Conservation (phyloP, 495 filamentous ascomycete genomes). For the Hypomontagnella submonticulosa region DNA sequence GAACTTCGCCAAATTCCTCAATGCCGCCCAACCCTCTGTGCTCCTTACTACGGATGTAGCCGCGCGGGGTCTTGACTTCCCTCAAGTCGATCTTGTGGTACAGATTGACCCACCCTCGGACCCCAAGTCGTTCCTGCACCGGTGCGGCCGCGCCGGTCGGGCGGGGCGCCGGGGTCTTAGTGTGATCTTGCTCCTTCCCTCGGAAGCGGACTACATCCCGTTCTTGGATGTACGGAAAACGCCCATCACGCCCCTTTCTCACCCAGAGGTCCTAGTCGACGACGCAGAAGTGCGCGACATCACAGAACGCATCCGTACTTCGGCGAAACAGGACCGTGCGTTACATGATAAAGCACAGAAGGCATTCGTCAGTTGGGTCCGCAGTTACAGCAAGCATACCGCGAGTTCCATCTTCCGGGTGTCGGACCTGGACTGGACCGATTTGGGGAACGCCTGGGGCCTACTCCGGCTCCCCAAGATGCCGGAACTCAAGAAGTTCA, state of each 20-base stretch:
- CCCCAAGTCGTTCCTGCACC: slow-evolving; percentile 94
- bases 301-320: slow-evolving; percentile 67
- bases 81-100: slow-evolving; percentile 91
- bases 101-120: slow-evolving; percentile 93
- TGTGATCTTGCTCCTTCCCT: slow-evolving; percentile 83
- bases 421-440: slow-evolving; percentile 82
- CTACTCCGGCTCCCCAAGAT: slow-evolving; percentile 90
- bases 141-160: slow-evolving; percentile 90
- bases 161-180: slow-evolving; percentile 88
- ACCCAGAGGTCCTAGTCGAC: slow-evolving; percentile 60
- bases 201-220: slow-evolving; percentile 88
- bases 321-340: slow-evolving; percentile 77
- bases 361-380: slow-evolving; percentile 92
- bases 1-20: slow-evolving; percentile 83
- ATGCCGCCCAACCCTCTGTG: slow-evolving; percentile 73
- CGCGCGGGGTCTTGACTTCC: slow-evolving; percentile 77
- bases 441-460: slow-evolving; percentile 80
- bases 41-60: slow-evolving; percentile 88
- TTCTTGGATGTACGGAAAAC: slow-evolving; percentile 92
- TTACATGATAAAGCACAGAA: slow-evolving; percentile 88
- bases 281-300: slow-evolving; percentile 65
- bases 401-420: slow-evolving; percentile 91
- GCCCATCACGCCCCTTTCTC: slow-evolving; percentile 72
- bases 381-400: slow-evolving; percentile 90
- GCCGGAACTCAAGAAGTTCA: slow-evolving; percentile 83